phyloP scores from a whole-genome alignment of 1,139 yeast species.

The Yamadazyma diddensiae region DNA sequence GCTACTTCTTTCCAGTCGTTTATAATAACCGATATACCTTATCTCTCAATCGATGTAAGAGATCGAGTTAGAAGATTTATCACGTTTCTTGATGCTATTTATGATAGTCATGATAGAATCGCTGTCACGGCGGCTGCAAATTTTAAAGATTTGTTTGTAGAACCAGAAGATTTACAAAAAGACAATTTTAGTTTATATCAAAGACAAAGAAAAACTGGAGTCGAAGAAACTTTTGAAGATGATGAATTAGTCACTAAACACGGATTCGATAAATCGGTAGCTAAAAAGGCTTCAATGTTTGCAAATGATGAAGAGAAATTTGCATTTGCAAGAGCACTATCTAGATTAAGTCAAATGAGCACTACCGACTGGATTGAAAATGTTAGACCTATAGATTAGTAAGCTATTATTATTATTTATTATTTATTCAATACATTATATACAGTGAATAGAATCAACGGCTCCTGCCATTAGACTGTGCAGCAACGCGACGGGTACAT shows the following conservation, averaged over 20 bases:
- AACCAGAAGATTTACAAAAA: slow-evolving; percentile 62
- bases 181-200: slow-evolving; percentile 53
- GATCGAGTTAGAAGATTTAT: slow-evolving; percentile 88
- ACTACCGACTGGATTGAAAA: slow-evolving; percentile 84
- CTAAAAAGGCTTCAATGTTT: slow-evolving; percentile 79
- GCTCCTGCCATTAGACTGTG: no score
- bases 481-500: no score
- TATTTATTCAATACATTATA: no score
- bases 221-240: slow-evolving; percentile 45
- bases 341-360: slow-evolving; percentile 90
- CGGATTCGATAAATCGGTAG: slow-evolving; percentile 71
- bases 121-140: slow-evolving; percentile 89
- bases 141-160: slow-evolving; percentile 81
- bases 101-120: slow-evolving; percentile 81
- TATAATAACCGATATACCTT: slow-evolving; percentile 88
- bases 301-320: slow-evolving; percentile 89
- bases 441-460: no score
- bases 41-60: slow-evolving; percentile 69
- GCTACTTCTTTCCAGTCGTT: slow-evolving; percentile 78
- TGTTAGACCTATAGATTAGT: slow-evolving; percentile 13
- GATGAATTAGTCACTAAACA: slow-evolving; percentile 67
- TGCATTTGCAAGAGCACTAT: slow-evolving; percentile 93
- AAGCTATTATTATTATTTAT: no score
- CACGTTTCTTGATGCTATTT: slow-evolving; percentile 91
- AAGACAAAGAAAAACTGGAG: slow-evolving; percentile 31